Evolutionary conservation across 2,329 filamentous ascomycete species (phyloP), one percentile per base, ranked within the genome.

Genomic region (Trichoderma guizhouense): DNA sequence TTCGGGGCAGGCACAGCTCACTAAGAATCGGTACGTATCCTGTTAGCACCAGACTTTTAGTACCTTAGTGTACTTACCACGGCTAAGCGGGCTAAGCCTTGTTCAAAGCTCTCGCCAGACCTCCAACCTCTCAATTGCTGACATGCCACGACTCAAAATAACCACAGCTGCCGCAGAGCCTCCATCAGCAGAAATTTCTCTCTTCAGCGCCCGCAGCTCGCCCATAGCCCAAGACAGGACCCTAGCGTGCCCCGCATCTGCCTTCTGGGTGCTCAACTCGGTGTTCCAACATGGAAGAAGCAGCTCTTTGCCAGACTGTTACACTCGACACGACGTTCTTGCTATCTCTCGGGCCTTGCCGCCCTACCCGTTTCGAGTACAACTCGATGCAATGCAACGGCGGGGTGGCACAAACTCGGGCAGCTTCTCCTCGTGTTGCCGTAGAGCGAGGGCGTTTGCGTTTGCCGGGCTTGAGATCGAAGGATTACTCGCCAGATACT

Each of bases 341-440:
- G 51, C 24, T 51, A 34, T 36, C 14, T 62, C 39, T 69, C 67
- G 67, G 67, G 39, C 39, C 57, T 62, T 28, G 57, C 57, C 57
- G 30, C 55, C 39, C 57, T 62, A 28, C 67, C 57, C 57, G 30
- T 24, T 36, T 62, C 12, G 36, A 62, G 21, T 53, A 60, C 57
- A n/a, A 36, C 67, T 36, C 67, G 24, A 62, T 69, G 67, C 67
- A 53, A 43, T 69, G 67, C n/a, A 62, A 69, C 67, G n/a, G 28
- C 67, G 28, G 57, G 60, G 57, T 61, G 28, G 57, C 67, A 69
- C 57, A 34, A 12, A 53, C 30, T 39, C 39, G 55, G 39, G 15
- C 26, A 36, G 55, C 67, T 28, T 51, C n/a, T 36, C 43, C 43
- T 51, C 43, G 18, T 36, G 57, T 34, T 69, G 39, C 15, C 28